A percentile compares a stretch with the other conserved stretches of the same genome.
phyloP scores from a whole-genome alignment of 2,329 filamentous ascomycete genomes.

The Fusarium longipes region DNA sequence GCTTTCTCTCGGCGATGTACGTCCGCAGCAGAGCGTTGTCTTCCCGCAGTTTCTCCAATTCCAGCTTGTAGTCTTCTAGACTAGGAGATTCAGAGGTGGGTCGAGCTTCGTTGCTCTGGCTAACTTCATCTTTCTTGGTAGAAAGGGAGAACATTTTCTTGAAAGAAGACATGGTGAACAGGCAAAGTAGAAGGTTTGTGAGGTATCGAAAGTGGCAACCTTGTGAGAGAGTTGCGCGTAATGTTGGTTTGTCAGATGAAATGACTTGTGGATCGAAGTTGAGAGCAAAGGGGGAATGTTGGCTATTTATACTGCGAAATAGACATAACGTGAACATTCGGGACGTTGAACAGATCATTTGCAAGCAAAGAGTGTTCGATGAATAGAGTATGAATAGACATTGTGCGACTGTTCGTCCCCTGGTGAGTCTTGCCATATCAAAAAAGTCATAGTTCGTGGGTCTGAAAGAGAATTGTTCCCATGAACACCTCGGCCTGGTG shows the following conservation, averaged over 20 bases:
- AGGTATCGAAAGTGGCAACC: too few relatives aligned
- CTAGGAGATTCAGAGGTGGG: too few relatives aligned
- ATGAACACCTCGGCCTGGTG: not conserved
- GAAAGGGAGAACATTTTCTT: not conserved
- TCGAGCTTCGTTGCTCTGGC: too few relatives aligned
- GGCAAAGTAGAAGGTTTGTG: not conserved
- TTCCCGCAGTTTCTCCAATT: not conserved
- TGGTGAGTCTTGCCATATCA: not conserved
- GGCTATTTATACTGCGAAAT: not conserved
- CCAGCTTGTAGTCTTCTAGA: not conserved
- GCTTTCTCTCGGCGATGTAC: too few relatives aligned
- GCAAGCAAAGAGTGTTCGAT: not conserved
- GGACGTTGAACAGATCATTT: not conserved
- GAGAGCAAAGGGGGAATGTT: not conserved
- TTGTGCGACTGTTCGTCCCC: not conserved
- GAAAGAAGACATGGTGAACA: not conserved
- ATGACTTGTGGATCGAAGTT: not conserved
- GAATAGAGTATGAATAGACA: not conserved
- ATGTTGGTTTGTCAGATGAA: not conserved
- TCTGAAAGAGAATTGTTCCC: not conserved
- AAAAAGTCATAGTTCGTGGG: not conserved
- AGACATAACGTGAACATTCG: not conserved
- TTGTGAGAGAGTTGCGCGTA: too few relatives aligned
- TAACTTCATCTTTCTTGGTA: not conserved
- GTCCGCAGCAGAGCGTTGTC: not conserved